These are phyloP conservation scores for Xylariaceae sp. DNA, from an alignment of 2,329 filamentous ascomycete genomes.

Conservation along the genomic window DNA sequence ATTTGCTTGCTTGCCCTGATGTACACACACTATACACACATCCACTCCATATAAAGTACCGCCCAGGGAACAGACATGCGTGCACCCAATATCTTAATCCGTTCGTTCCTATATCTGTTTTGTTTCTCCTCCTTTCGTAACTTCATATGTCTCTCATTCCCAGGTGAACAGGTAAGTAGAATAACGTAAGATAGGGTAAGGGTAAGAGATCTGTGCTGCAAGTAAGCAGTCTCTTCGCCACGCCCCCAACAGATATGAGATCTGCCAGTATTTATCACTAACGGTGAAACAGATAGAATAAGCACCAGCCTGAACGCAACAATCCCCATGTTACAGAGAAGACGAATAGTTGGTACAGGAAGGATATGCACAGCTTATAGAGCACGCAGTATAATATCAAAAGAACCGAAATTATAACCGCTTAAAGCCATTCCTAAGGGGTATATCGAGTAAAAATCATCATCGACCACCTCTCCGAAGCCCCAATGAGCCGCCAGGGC, in stretches of 20 bases:
- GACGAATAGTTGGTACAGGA: conserved; percentile 13
- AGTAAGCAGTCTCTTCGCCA: too few relatives aligned
- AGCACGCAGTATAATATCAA: not conserved
- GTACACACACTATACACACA: too few relatives aligned
- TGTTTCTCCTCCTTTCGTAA: conserved; percentile 2
- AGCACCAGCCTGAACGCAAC: conserved; percentile 20
- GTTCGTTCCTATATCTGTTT: not conserved
- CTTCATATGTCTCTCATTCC: not conserved
- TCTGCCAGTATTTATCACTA: not conserved
- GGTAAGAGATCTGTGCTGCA: too few relatives aligned
- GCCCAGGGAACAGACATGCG: too few relatives aligned
- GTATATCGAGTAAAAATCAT: conserved; percentile 5
- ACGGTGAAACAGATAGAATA: conserved; percentile 3
- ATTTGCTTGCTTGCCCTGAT: not conserved
- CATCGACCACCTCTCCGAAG: conserved; percentile 37
- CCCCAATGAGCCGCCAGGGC: conserved; percentile 38
- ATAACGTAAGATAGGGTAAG: not conserved
- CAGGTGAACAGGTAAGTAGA: conserved; percentile 2
- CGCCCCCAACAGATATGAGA: conserved; percentile 5
- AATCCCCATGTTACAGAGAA: conserved; percentile 14
- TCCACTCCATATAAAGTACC: not conserved
- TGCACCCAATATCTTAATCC: too few relatives aligned
- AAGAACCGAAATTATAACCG: conserved; percentile 1
- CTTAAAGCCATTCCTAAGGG: not conserved
- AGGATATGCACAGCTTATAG: conserved; percentile 16